Conservation (phyloP, 2,329 filamentous ascomycete species). For the Xylaria sp. region DNA sequence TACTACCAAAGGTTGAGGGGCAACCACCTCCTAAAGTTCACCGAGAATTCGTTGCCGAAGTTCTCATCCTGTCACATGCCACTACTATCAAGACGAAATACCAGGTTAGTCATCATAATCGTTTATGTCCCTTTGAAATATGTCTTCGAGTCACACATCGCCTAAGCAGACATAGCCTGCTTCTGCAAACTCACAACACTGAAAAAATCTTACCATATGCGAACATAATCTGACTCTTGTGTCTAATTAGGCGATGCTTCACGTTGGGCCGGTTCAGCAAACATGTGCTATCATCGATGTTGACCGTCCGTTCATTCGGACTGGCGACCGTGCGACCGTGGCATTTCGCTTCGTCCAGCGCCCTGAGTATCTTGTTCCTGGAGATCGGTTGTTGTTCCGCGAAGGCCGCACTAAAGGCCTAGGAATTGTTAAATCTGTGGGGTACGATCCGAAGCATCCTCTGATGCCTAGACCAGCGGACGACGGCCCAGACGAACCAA, state of each 20-base stretch:
- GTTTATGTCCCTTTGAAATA: too few species aligned
- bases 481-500: slow-evolving; percentile 28
- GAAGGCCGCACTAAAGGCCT: slow-evolving; percentile 95
- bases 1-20: slow-evolving; percentile 83
- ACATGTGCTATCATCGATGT: slow-evolving; percentile 98
- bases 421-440: slow-evolving; percentile 91
- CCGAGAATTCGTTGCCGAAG: slow-evolving; percentile 83
- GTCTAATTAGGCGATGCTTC: slow-evolving; percentile 78
- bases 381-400: slow-evolving; percentile 90
- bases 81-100: slow-evolving; percentile 98
- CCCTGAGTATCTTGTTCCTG: slow-evolving; percentile 89
- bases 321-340: slow-evolving; percentile 91
- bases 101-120: slow-evolving; percentile 59
- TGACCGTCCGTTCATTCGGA: slow-evolving; percentile 93
- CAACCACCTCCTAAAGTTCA: slow-evolving; percentile 76
- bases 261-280: slow-evolving; percentile 93
- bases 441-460: slow-evolving; percentile 77
- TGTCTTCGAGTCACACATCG: too few species aligned
- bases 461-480: slow-evolving; percentile 47
- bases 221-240: too few species aligned
- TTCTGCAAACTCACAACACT: too few species aligned
- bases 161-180: too few species aligned
- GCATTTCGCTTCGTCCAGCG: slow-evolving; percentile 95
- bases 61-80: slow-evolving; percentile 92
- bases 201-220: too few species aligned